These are phyloP conservation scores for Mesembryanthemum crystallinum DNA, from an alignment of 148 eudicot genomes.

Conservation along the genomic window DNA sequence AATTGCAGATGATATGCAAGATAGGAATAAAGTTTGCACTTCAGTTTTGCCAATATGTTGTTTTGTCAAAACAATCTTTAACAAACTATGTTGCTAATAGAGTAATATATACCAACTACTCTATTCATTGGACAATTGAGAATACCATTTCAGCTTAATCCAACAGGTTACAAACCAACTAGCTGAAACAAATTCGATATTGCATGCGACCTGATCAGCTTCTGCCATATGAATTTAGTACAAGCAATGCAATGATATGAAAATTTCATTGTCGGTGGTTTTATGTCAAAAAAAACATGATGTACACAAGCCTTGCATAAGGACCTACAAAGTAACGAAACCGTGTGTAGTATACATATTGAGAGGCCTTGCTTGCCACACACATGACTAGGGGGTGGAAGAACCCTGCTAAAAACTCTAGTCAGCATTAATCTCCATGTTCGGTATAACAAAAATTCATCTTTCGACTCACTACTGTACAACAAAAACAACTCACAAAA, in stretches of 20 bases:
- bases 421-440: neutral
- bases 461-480: conserved; percentile 35
- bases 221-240: neutral
- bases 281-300: neutral
- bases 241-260: conserved; percentile 1
- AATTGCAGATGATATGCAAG: neutral
- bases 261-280: conserved; percentile 2
- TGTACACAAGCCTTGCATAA: conserved; percentile 17
- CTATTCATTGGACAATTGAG: neutral
- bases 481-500: conserved; percentile 26
- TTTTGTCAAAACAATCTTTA: neutral
- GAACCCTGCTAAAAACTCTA: conserved; percentile 30
- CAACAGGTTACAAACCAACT: no score
- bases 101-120: neutral
- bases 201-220: neutral
- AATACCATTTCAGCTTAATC: neutral
- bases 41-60: neutral
- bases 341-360: conserved; percentile 15
- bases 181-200: no score
- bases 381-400: conserved; percentile 25
- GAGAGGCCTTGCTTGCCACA: conserved; percentile 1
- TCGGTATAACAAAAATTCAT: conserved; percentile 7
- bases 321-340: neutral
- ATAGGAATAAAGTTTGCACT: neutral
- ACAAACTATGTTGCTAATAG: neutral